Evolutionary conservation across 345 rosid genomes (phyloP).

Genomic region (Brassica carinata): DNA sequence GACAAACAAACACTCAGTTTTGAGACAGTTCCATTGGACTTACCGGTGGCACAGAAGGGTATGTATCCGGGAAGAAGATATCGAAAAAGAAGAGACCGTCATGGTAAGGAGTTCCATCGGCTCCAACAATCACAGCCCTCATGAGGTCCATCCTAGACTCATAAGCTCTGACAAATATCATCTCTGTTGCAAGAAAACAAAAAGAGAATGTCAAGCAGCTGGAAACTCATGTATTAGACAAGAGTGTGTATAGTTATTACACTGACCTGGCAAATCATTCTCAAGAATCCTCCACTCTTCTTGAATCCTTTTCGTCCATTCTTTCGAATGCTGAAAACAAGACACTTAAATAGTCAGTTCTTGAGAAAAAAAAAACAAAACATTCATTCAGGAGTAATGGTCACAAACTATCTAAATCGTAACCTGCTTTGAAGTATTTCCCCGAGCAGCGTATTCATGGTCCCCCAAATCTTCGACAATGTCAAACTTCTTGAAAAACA

Average conservation of each 20-base stretch:
- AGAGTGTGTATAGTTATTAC: conserved; percentile 9
- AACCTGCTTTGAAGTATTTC: conserved; percentile 60
- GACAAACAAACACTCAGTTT: background rate
- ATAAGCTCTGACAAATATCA: conserved; percentile 84
- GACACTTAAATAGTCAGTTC: conserved; percentile 9
- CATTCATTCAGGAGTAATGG: background rate
- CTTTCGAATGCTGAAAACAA: conserved; percentile 54
- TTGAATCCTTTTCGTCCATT: conserved; percentile 75
- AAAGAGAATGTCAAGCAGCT: conserved; percentile 3
- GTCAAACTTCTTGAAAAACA: conserved; percentile 76
- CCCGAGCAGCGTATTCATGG: conserved; percentile 53
- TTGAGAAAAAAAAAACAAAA: background rate
- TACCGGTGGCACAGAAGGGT: conserved; percentile 84
- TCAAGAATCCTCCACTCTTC: conserved; percentile 90
- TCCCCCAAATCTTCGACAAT: conserved; percentile 72
- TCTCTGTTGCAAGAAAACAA: conserved; percentile 49
- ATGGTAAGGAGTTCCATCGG: conserved; percentile 93
- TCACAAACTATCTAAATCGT: background rate
- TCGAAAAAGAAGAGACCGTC: conserved; percentile 96
- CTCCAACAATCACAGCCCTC: conserved; percentile 92
- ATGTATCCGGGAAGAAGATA: conserved; percentile 70
- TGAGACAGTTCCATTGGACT: conserved; percentile 26
- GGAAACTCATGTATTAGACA: background rate
- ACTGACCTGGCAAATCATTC: conserved; percentile 80
- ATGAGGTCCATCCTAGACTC: conserved; percentile 93